phyloP scores from a whole-genome alignment of 805 yeast species.

The Sugiyamaella valdiviana region DNA sequence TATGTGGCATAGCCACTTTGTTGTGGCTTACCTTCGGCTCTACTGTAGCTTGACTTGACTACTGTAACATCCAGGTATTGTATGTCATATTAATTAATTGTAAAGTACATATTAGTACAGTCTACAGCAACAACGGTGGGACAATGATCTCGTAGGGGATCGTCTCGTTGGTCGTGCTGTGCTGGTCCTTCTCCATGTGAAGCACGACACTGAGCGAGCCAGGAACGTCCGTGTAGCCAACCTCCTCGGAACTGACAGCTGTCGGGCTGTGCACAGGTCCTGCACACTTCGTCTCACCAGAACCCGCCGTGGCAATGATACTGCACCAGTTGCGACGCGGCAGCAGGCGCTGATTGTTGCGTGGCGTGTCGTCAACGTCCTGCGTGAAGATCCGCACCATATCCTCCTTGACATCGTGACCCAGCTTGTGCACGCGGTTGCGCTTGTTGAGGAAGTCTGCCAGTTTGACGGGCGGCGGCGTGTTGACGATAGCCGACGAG shows the following conservation, averaged over 20 bases:
- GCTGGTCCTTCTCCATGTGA: constrained; percentile 62
- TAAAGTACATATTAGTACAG: neutral
- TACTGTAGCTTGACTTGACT: neutral
- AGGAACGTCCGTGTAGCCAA: constrained; percentile 14
- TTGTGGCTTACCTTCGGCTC: too few species aligned
- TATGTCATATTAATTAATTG: neutral
- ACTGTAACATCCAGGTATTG: too few species aligned
- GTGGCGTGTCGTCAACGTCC: constrained; percentile 49
- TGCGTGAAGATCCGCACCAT: constrained; percentile 62
- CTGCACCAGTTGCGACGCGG: constrained; percentile 55
- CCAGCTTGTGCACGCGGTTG: constrained; percentile 62
- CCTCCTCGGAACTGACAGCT: constrained; percentile 5
- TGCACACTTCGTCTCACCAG: neutral
- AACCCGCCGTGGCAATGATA: constrained; percentile 22
- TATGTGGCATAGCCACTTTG: too few species aligned
- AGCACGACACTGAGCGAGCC: constrained; percentile 58
- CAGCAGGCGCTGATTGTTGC: constrained; percentile 47
- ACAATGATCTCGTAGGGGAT: constrained; percentile 62
- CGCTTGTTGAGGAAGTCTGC: constrained; percentile 66
- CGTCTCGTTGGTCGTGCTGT: constrained; percentile 45
- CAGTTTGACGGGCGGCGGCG: constrained; percentile 90
- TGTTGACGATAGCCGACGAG: constrained; percentile 83
- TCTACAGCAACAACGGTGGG: constrained; percentile 38
- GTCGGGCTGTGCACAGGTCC: constrained; percentile 7
- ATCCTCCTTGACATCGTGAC: constrained; percentile 65